Evolutionary conservation across 2,329 filamentous ascomycete species (phyloP).

Genomic region (Fusarium musae): DNA sequence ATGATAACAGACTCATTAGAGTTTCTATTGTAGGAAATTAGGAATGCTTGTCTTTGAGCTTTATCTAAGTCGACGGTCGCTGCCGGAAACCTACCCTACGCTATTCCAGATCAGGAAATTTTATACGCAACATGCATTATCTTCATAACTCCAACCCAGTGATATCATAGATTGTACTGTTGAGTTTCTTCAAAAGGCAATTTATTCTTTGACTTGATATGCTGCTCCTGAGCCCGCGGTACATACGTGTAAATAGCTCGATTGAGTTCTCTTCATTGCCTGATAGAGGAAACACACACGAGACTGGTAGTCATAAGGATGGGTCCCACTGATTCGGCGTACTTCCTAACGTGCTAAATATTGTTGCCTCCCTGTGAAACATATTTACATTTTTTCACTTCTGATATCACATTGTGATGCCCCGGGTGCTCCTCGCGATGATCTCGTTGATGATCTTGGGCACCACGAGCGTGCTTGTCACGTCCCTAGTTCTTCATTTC

Average conservation of each 20-base stretch:
- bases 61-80: rapidly evolving
- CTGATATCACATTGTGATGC: rapidly evolving
- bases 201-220: background rate
- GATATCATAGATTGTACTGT: too few species aligned
- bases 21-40: rapidly evolving
- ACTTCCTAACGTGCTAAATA: too few species aligned
- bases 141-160: rapidly evolving
- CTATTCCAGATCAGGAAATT: background rate
- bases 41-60: rapidly evolving
- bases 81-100: background rate
- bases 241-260: rapidly evolving
- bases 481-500: background rate
- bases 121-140: background rate
- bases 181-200: background rate
- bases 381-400: rapidly evolving
- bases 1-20: too few species aligned
- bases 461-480: background rate
- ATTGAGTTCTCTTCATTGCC: background rate
- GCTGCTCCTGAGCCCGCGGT: rapidly evolving
- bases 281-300: background rate
- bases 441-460: rapidly evolving
- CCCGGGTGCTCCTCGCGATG: rapidly evolving
- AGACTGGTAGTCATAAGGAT: rapidly evolving
- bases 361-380: rapidly evolving
- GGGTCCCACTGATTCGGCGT: too few species aligned